Evolutionary conservation across 352 stramenopile species (phyloP), one percentile per base, ranked within the genome.

Genomic region (Phytopythium oedochilum): DNA sequence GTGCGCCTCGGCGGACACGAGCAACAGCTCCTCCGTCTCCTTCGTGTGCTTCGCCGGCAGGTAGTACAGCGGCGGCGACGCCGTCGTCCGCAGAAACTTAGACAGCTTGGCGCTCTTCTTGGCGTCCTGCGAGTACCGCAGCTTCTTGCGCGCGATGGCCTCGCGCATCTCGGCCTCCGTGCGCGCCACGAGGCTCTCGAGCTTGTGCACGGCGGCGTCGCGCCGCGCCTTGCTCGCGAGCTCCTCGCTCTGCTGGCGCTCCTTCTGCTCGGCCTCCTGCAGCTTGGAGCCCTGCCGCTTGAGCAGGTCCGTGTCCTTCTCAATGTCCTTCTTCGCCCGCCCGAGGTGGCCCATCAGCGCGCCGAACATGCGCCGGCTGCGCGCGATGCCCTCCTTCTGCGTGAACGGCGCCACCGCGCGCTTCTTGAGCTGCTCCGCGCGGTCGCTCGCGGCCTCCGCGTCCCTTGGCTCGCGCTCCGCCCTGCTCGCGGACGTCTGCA

Each of bases 291-390:
- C 81, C 54, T 93, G 83, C 3, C 75, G 74, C 62, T 91, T 75
- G 56, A 93, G 75, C 54, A 89, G 63, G 39, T 75, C 66, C 25
- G 65, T 88, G 53, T 93, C 83, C 60, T 88, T 81, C 58, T 89
- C 81, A 61, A 93, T 85, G 55, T 83, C 81, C 44, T 76, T 64
- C 57, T 93, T 91, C 23, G 83, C 83, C 49, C 87, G 89, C 46
- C 77, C 83, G 17, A 93, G 55, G 63, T 93, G 83, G 2, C 81
- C 78, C 81, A 93, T 91, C 17, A 93, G 51, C 28, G 79, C 77
- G 11, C 83, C 83, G 66, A 93, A 93, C 81, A 93, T 88, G 44
- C 83, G 80, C 17, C 79, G 77, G 47, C 77, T 90, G 25, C 83
- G 70, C 42, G 76, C 80, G 49, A 88, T 77, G 22, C 71, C 77